Conservation (phyloP, 139 green algal species). For the Raphidocelis subcapitata region DNA sequence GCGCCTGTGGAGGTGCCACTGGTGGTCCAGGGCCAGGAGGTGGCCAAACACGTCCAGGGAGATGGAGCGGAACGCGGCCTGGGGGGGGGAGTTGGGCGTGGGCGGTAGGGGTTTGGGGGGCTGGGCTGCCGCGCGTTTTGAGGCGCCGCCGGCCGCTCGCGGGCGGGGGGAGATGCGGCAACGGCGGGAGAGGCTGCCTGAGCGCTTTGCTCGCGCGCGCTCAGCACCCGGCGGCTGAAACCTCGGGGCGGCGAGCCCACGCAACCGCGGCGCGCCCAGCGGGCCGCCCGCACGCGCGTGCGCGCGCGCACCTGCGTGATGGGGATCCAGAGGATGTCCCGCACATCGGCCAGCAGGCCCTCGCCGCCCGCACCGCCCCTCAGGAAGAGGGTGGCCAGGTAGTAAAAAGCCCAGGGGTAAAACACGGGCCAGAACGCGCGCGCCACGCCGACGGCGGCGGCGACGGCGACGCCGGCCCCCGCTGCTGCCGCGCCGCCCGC, state of each 20-base stretch:
- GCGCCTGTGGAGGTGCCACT: conserved; percentile 86
- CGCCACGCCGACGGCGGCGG: background rate
- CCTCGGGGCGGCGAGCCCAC: no score
- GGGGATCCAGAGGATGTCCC: conserved; percentile 54
- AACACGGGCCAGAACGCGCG: conserved; percentile 43
- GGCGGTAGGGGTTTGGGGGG: no score
- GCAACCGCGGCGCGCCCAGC: background rate
- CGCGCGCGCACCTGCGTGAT: conserved; percentile 41
- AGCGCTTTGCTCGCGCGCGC: no score
- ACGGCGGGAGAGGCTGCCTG: no score
- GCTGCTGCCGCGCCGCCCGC: background rate
- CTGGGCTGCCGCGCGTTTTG: no score
- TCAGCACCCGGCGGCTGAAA: no score
- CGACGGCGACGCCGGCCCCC: background rate
- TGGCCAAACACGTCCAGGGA: conserved; percentile 79
- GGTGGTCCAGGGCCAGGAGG: conserved; percentile 74
- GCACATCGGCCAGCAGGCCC: conserved; percentile 46
- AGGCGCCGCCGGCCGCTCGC: no score
- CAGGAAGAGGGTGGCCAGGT: conserved; percentile 45
- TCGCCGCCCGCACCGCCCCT: conserved; percentile 52
- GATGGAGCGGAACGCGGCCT: conserved; percentile 49
- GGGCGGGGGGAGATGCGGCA: conserved; percentile 74
- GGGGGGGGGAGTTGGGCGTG: background rate
- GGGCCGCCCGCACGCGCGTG: background rate
- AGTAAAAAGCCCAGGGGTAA: conserved; percentile 44